These are phyloP conservation scores for Mycosphaerella sp. DNA, from an alignment of 2,329 filamentous ascomycete genomes.

Conservation along the genomic window DNA sequence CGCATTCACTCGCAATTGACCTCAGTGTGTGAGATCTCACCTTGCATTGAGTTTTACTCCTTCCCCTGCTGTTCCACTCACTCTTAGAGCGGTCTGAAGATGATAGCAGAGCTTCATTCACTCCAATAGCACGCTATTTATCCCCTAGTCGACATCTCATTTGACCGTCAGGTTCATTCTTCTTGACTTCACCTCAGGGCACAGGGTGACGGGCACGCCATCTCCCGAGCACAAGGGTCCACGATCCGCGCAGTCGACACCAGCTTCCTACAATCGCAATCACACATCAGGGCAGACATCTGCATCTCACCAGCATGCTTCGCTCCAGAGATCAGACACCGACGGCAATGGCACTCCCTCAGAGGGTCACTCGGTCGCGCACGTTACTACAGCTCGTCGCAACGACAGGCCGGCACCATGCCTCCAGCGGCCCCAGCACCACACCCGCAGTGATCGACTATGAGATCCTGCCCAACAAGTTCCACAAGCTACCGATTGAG, in stretches of 20 bases:
- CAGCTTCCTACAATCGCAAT: neutral
- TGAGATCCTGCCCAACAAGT: slow-evolving; percentile 10
- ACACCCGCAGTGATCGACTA: neutral
- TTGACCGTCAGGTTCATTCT: neutral
- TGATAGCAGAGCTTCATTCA: neutral
- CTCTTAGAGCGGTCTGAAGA: neutral
- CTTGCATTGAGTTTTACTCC: no score
- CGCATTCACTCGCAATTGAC: no score
- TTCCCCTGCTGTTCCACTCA: neutral
- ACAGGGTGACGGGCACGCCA: neutral
- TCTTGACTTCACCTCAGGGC: neutral
- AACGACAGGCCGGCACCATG: neutral
- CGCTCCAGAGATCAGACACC: neutral
- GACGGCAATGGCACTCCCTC: neutral
- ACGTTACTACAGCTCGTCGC: neutral
- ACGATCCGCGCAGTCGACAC: neutral
- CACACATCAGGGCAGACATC: neutral
- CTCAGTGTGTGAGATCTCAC: no score
- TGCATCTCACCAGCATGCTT: neutral
- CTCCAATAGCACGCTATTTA: neutral
- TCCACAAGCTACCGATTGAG: slow-evolving; percentile 27
- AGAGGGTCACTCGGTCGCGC: neutral
- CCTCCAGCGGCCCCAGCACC: neutral
- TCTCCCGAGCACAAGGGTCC: neutral
- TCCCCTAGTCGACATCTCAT: neutral